Evolutionary conservation across 768 basidiomycete species (phyloP).

Genomic region (Cubamyces lactineus): DNA sequence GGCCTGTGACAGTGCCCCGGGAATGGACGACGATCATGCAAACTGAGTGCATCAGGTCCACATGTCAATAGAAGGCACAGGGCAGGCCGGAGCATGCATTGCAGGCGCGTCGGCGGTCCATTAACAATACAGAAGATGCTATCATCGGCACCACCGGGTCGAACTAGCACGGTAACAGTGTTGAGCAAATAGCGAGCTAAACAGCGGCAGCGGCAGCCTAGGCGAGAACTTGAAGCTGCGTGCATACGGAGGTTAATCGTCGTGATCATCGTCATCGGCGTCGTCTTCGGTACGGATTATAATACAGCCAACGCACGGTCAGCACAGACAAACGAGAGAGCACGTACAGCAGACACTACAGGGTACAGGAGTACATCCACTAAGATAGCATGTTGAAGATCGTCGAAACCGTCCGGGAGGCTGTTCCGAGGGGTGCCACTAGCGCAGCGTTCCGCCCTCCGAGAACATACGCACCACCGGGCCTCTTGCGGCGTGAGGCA

Average conservation of each 20-base stretch:
- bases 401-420: conserved; percentile 14
- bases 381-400: conserved; percentile 15
- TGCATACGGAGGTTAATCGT: neutral
- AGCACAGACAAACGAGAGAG: conserved; percentile 1
- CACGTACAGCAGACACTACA: conserved; percentile 3
- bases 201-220: no score
- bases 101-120: neutral
- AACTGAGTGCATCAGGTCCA: neutral
- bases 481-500: neutral
- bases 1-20: neutral
- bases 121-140: conserved; percentile 13
- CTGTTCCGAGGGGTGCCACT: conserved; percentile 3
- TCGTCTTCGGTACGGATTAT: neutral
- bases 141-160: neutral
- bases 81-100: neutral
- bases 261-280: neutral
- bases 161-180: no score
- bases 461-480: neutral
- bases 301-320: neutral
- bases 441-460: conserved; percentile 1
- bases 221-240: neutral
- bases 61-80: conserved; percentile 4
- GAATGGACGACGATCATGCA: neutral
- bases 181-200: no score
- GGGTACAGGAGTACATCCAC: conserved; percentile 7